A percentile compares a stretch with the other conserved stretches of the same genome.
Conservation (phyloP, 2,329 filamentous ascomycete species). For the Pseudocercospora fuligena region DNA sequence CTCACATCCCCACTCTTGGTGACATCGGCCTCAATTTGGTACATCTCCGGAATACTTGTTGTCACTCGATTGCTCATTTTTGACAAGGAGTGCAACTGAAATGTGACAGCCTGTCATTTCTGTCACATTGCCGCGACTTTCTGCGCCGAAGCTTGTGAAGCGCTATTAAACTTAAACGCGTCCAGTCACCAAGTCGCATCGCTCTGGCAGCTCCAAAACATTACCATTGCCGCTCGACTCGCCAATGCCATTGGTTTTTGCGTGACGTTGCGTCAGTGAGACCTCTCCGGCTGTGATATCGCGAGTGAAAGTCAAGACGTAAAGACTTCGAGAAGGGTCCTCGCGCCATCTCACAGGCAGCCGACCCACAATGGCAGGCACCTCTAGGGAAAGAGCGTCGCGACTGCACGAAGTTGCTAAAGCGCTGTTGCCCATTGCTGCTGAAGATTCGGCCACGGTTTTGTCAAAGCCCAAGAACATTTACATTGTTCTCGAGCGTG, state of each 20-base stretch:
- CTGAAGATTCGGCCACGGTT: background rate
- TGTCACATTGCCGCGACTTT: background rate
- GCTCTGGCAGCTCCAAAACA: background rate
- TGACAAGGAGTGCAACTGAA: background rate
- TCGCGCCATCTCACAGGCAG: background rate
- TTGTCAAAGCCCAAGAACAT: background rate
- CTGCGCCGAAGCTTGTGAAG: background rate
- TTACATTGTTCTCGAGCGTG: slow-evolving; percentile 6
- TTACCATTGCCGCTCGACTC: background rate
- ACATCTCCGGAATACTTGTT: background rate
- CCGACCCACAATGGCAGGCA: background rate
- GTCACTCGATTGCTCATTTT: background rate
- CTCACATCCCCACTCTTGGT: too few relatives aligned
- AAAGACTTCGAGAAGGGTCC: background rate
- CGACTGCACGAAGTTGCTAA: slow-evolving; percentile 2
- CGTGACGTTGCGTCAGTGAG: background rate
- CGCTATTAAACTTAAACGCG: background rate
- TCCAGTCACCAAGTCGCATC: background rate
- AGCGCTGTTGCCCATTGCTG: slow-evolving; percentile 10
- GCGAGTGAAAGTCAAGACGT: background rate
- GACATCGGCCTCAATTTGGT: too few relatives aligned
- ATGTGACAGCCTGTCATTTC: background rate
- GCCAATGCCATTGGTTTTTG: background rate
- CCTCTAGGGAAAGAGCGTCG: background rate
- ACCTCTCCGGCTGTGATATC: background rate